These are phyloP conservation scores for Rutstroemia sp. DNA, from an alignment of 2,329 filamentous ascomycete species.

Conservation along the genomic window DNA sequence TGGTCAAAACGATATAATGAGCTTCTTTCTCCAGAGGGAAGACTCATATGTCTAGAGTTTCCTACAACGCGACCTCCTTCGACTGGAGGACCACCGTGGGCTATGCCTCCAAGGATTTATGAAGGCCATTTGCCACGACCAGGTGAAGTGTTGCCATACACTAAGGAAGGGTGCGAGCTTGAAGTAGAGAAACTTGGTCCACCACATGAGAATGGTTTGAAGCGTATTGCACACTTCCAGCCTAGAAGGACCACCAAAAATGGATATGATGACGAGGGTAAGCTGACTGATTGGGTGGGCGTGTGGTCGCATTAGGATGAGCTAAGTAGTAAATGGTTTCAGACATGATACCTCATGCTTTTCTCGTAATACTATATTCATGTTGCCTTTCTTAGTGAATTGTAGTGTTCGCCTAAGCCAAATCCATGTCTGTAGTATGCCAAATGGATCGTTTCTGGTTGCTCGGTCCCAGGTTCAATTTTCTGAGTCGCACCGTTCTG, in stretches of 20 bases:
- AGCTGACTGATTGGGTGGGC: constrained; percentile 45
- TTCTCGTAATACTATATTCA: constrained; percentile 12
- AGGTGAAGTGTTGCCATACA: constrained; percentile 59
- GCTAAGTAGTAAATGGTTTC: not conserved
- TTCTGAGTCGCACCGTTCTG: constrained; percentile 77
- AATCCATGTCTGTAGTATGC: constrained; percentile 94
- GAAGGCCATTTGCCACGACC: constrained; percentile 63
- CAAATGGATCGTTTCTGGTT: constrained; percentile 62
- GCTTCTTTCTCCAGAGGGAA: constrained; percentile 42
- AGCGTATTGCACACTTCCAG: constrained; percentile 42
- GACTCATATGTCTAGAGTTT: constrained; percentile 65
- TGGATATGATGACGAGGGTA: constrained; percentile 39
- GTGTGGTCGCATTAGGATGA: constrained; percentile 39
- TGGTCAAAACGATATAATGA: constrained; percentile 48
- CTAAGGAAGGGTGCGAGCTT: constrained; percentile 42
- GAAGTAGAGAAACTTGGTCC: constrained; percentile 37
- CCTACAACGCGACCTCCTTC: constrained; percentile 63
- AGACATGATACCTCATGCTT: not conserved
- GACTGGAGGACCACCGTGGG: constrained; percentile 65
- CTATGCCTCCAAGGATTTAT: constrained; percentile 62
- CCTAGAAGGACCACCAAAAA: constrained; percentile 42
- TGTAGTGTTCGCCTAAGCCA: constrained; percentile 94
- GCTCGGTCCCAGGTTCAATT: constrained; percentile 48
- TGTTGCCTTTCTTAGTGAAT: constrained; percentile 57
- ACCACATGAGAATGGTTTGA: constrained; percentile 33